Evolutionary conservation across 176 grass and related monocot genomes (phyloP).

Genomic region (bread wheat (Triticum aestivum)): DNA sequence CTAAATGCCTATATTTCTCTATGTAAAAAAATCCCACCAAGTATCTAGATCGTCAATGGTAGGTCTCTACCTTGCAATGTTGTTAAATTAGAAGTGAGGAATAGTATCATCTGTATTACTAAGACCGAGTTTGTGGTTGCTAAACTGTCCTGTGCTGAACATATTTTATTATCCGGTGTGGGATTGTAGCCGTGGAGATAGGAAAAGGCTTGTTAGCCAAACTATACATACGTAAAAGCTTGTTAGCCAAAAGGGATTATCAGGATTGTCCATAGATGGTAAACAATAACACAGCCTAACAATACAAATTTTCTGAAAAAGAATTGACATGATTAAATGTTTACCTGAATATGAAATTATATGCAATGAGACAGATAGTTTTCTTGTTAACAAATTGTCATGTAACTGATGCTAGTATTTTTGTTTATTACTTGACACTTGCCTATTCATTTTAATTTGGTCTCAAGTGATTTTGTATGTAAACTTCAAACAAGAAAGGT

Average conservation of each 20-base stretch:
- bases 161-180: not conserved
- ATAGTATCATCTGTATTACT: not conserved
- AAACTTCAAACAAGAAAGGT: not conserved
- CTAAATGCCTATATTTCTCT: not conserved
- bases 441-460: not conserved
- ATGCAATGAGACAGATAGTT: not conserved
- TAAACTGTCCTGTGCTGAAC: not conserved
- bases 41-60: not conserved
- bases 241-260: not conserved
- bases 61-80: not conserved
- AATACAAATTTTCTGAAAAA: not conserved
- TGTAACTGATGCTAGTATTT: not conserved
- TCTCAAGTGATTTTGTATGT: not conserved
- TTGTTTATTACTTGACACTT: not conserved
- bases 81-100: not conserved
- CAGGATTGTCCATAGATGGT: not conserved
- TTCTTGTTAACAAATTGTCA: not conserved
- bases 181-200: not conserved
- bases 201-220: not conserved
- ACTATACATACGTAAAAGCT: not conserved
- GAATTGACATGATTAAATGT: not conserved
- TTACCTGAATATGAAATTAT: not conserved
- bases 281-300: not conserved
- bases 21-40: not conserved
- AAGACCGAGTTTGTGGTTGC: not conserved